These are phyloP conservation scores for Rhododendron molle DNA, from an alignment of 148 eudicot species.

Conservation along the genomic window DNA sequence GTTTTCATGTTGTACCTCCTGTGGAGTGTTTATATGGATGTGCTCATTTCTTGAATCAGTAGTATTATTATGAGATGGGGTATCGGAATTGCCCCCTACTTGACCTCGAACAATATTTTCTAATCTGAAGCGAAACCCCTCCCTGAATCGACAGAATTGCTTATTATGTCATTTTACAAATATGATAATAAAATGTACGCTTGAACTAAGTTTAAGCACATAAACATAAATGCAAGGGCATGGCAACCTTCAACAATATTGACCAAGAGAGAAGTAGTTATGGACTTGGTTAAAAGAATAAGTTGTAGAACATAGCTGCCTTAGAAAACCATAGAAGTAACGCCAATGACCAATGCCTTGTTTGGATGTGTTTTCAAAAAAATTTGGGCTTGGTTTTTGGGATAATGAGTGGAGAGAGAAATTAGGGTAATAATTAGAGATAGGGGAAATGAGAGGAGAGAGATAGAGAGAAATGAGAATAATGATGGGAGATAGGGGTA, in stretches of 20 bases:
- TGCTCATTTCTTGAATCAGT: conserved; percentile 43
- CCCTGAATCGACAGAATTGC: background rate
- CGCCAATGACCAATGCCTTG: background rate
- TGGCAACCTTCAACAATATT: background rate
- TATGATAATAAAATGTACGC: background rate
- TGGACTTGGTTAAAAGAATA: background rate
- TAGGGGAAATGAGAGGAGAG: too few species aligned
- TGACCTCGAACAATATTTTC: conserved; percentile 72
- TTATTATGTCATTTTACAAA: background rate
- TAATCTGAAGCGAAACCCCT: conserved; percentile 51
- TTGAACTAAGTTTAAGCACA: background rate
- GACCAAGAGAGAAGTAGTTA: background rate
- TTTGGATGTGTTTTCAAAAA: too few species aligned
- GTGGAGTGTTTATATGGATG: conserved; percentile 28
- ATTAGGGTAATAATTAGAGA: too few species aligned
- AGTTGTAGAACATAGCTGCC: background rate
- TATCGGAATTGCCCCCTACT: conserved; percentile 55
- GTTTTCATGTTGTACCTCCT: conserved; percentile 42
- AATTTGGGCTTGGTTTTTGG: too few species aligned
- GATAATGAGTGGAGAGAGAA: too few species aligned
- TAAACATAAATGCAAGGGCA: background rate
- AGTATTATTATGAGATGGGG: conserved; percentile 33
- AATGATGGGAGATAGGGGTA: too few species aligned
- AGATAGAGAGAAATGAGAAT: too few species aligned
- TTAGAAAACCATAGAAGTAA: background rate